phyloP scores from a whole-genome alignment of 2,329 filamentous ascomycete genomes.

The Fusarium chlamydosporum region DNA sequence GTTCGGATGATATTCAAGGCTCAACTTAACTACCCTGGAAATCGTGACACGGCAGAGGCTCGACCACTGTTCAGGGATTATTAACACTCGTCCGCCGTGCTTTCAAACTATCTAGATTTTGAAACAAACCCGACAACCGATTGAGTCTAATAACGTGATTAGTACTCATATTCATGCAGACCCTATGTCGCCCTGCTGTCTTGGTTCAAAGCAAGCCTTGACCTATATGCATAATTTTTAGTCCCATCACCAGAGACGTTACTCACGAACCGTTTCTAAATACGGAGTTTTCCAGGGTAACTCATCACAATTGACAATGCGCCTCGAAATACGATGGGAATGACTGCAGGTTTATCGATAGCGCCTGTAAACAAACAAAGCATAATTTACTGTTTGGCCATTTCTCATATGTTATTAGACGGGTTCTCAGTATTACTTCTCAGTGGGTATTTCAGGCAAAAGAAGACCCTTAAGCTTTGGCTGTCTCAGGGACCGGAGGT shows the following conservation, averaged over 20 bases:
- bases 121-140: background rate
- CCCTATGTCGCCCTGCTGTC: background rate
- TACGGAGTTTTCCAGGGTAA: background rate
- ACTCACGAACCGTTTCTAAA: background rate
- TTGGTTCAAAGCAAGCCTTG: background rate
- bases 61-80: background rate
- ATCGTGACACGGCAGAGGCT: slow-evolving; percentile 11
- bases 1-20: background rate
- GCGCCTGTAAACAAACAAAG: background rate
- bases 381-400: background rate
- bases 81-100: background rate
- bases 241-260: background rate
- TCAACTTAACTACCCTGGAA: slow-evolving; percentile 14
- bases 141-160: background rate
- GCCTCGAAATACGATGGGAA: too few species aligned
- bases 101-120: background rate
- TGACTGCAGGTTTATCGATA: background rate
- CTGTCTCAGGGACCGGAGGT: background rate
- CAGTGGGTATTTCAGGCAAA: background rate
- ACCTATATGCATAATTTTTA: background rate
- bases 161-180: slow-evolving; percentile 1
- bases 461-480: background rate
- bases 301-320: background rate
- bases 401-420: background rate
- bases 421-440: background rate